Evolutionary conservation across 192 early-diverging fungal genomes (phyloP).

Genomic region (Coemansia sp.): DNA sequence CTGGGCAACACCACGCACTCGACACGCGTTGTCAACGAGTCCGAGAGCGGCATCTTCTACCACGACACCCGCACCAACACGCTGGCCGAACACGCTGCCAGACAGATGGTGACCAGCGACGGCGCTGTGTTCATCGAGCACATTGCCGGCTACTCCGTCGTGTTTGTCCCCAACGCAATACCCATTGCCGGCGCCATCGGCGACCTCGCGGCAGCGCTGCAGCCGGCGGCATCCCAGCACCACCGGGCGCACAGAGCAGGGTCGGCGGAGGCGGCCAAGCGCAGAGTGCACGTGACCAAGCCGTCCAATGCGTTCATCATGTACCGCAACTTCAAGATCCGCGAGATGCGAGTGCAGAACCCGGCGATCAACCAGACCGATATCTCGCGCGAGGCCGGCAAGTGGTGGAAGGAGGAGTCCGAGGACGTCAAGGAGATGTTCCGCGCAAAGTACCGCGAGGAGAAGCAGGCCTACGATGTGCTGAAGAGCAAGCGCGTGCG

Average conservation of each 20-base stretch:
- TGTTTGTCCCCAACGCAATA: slow-evolving; percentile 21
- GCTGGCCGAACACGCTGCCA: slow-evolving; percentile 19
- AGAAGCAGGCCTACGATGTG: slow-evolving; percentile 41
- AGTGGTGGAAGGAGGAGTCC: slow-evolving; percentile 45
- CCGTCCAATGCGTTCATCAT: slow-evolving; percentile 53
- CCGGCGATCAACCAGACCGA: slow-evolving; percentile 51
- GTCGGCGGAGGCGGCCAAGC: neutral
- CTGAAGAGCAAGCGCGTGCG: slow-evolving; percentile 35
- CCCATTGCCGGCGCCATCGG: slow-evolving; percentile 15
- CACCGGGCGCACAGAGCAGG: neutral
- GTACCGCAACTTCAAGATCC: slow-evolving; percentile 53
- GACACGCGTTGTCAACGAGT: slow-evolving; percentile 29
- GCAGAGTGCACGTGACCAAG: slow-evolving; percentile 16
- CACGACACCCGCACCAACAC: slow-evolving; percentile 16
- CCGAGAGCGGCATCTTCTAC: slow-evolving; percentile 30
- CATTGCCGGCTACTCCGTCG: slow-evolving; percentile 28
- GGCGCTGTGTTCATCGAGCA: slow-evolving; percentile 35
- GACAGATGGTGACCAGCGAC: slow-evolving; percentile 29
- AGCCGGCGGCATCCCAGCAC: neutral
- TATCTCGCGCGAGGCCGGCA: slow-evolving; percentile 49
- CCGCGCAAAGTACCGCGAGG: slow-evolving; percentile 33
- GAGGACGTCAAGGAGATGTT: slow-evolving; percentile 51
- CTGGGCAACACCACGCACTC: slow-evolving; percentile 7
- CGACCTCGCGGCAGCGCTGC: slow-evolving; percentile 11
- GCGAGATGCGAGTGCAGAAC: slow-evolving; percentile 39